A percentile compares a stretch with the other conserved stretches of the same genome.
Evolutionary conservation across 2,329 filamentous ascomycete genomes (phyloP).

Genomic region (Colletotrichum sp.): DNA sequence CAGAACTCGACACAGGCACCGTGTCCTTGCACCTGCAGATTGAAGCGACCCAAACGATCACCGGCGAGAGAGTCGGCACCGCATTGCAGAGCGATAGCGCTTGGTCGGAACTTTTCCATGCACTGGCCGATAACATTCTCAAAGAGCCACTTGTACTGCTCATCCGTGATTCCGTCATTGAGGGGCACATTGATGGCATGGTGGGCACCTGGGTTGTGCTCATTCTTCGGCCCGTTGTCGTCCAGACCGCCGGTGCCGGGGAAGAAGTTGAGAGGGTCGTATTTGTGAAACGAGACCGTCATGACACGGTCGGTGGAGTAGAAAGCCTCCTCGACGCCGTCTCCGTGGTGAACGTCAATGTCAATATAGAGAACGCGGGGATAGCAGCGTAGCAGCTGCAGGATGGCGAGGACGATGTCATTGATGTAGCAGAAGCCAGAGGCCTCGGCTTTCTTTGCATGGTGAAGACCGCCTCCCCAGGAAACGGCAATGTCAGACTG

Average conservation of each 20-base stretch:
- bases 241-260: conserved; percentile 88
- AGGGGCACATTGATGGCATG: conserved; percentile 91
- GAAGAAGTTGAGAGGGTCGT: conserved; percentile 83
- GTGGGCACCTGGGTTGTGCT: conserved; percentile 85
- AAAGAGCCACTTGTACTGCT: conserved; percentile 87
- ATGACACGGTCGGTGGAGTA: conserved; percentile 89
- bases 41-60: conserved; percentile 93
- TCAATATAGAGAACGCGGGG: conserved; percentile 93
- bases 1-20: conserved; percentile 89
- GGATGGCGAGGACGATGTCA: conserved; percentile 92
- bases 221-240: conserved; percentile 82
- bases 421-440: conserved; percentile 99
- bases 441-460: conserved; percentile 92
- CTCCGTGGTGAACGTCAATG: conserved; percentile 91
- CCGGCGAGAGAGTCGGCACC: conserved; percentile 94
- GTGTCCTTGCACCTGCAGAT: conserved; percentile 94
- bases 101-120: conserved; percentile 83
- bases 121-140: conserved; percentile 79
- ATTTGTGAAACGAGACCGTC: conserved; percentile 97
- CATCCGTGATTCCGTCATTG: conserved; percentile 88
- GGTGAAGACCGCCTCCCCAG: conserved; percentile 95
- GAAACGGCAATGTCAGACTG: conserved; percentile 97
- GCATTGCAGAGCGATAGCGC: conserved; percentile 92
- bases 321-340: conserved; percentile 90
- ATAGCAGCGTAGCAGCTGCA: conserved; percentile 83